phyloP scores from a whole-genome alignment of 1,284 basidiomycete genomes.

The Cryptococcus sp. region DNA sequence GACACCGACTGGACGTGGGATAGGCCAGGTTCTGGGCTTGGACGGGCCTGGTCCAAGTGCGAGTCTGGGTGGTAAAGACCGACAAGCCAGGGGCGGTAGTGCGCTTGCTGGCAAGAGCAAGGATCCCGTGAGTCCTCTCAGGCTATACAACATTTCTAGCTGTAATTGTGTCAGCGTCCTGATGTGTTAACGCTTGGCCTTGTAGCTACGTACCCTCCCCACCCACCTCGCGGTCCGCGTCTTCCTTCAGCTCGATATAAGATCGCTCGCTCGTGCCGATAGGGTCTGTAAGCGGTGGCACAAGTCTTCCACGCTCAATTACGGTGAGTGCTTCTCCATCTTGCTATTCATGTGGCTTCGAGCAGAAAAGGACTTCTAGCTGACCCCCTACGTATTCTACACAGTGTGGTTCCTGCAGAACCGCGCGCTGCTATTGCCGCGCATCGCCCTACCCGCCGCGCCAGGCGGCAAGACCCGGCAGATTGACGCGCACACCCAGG shows the following conservation, averaged over 20 bases:
- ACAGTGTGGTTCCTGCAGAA: slow-evolving; percentile 84
- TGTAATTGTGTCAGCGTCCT: neutral
- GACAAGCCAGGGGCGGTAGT: slow-evolving; percentile 17
- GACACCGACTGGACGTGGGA: slow-evolving; percentile 37
- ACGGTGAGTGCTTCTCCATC: slow-evolving; percentile 61
- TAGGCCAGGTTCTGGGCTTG: slow-evolving; percentile 27
- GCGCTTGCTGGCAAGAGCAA: slow-evolving; percentile 25
- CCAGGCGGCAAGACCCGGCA: slow-evolving; percentile 53
- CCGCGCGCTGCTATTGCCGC: slow-evolving; percentile 53
- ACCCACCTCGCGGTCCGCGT: slow-evolving; percentile 77
- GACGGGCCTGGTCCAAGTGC: too few species aligned
- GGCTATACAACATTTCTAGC: neutral
- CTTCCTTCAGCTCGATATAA: slow-evolving; percentile 66
- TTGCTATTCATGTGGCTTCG: neutral
- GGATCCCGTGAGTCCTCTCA: slow-evolving; percentile 44
- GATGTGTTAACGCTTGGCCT: neutral
- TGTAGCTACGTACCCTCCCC: slow-evolving; percentile 65
- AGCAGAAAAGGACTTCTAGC: neutral
- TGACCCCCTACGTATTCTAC: slow-evolving; percentile 1
- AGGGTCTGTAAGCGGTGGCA: slow-evolving; percentile 81
- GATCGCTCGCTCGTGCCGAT: slow-evolving; percentile 72
- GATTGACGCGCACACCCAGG: slow-evolving; percentile 41
- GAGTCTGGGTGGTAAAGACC: too few species aligned
- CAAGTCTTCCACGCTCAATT: slow-evolving; percentile 83
- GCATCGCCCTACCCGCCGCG: slow-evolving; percentile 38